Evolutionary conservation across 257 asterid genomes (phyloP), one percentile per base, ranked within the genome.

Genomic region (Rhazya stricta): DNA sequence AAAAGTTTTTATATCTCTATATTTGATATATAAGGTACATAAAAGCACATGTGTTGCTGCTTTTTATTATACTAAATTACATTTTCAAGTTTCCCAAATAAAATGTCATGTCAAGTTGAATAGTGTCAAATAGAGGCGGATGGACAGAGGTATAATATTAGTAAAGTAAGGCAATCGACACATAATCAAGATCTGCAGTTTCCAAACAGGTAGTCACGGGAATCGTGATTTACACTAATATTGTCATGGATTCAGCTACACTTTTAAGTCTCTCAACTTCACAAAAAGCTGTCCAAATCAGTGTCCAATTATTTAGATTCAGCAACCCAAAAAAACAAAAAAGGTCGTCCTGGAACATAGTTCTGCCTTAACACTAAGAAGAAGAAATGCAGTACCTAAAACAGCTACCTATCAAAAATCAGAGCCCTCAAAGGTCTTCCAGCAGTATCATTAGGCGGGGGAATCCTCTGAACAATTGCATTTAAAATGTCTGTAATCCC

Each of bases 371-470:
- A 76, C 72, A 74, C 60, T 19, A 78, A 75, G 86, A 83, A 84
- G 85, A 74, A 76, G 67, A 79, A 81, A 82, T 78, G 74, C 81
- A 81, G 90, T 84, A 84, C 87, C 89, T 83, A 86, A 82, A 85
- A 85, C 73, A 83, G 88, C 82, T 87, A 94, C 99, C 99, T 94
- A 85, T 94, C 99, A 87, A 94, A 94, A 82, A 94, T 94, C 77
- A 94, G 95, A 79, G 99, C 99, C 87, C 96, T 90, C 87, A 92
- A 85, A 73, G 99, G 98, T 80, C 80, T 84, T 76, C 82, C 87
- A 78, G 90, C 88, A 56, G 96, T 89, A 78, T 87, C 91, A 76
- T 67, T 85, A 73, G 99, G 97, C 27, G 96, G 90, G 73, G 98
- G 99, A 78, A 94, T 86, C 89, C 86, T 90, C 80, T 83, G 87